Evolutionary conservation across 805 yeast genomes (phyloP).

Genomic region (Candida oleophila): DNA sequence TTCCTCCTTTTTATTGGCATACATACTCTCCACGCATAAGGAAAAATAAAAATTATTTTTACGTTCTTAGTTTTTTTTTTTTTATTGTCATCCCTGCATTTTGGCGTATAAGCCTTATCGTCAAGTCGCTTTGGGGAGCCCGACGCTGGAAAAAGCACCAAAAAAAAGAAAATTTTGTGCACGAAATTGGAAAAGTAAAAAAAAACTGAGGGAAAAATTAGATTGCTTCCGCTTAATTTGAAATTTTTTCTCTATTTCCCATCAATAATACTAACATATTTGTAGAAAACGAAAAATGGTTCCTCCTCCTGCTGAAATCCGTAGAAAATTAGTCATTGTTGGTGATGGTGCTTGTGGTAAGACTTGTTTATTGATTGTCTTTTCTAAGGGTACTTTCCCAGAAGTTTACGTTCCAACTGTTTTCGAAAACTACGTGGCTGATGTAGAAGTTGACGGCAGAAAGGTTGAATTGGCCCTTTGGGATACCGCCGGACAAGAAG

Average conservation of each 20-base stretch:
- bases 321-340: slow-evolving; percentile 88
- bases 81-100: neutral
- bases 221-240: neutral
- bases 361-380: slow-evolving; percentile 81
- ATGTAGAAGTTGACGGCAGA: slow-evolving; percentile 65
- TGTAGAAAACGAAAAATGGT: slow-evolving; percentile 21
- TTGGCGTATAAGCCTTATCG: neutral
- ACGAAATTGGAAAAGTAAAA: neutral
- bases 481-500: slow-evolving; percentile 99
- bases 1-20: neutral
- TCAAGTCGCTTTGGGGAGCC: neutral
- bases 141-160: neutral
- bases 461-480: slow-evolving; percentile 87
- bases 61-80: too few relatives aligned
- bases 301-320: slow-evolving; percentile 52
- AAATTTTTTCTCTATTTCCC: neutral
- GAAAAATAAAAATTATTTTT: too few relatives aligned
- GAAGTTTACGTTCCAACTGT: slow-evolving; percentile 95
- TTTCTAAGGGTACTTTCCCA: slow-evolving; percentile 88
- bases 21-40: neutral
- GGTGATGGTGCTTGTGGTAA: slow-evolving; percentile 99
- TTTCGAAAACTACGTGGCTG: slow-evolving; percentile 96
- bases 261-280: neutral
- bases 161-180: neutral
- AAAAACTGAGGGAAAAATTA: neutral